Evolutionary conservation across 495 filamentous ascomycete species (phyloP).

Genomic region (Friedmanniomyces endolithicus): DNA sequence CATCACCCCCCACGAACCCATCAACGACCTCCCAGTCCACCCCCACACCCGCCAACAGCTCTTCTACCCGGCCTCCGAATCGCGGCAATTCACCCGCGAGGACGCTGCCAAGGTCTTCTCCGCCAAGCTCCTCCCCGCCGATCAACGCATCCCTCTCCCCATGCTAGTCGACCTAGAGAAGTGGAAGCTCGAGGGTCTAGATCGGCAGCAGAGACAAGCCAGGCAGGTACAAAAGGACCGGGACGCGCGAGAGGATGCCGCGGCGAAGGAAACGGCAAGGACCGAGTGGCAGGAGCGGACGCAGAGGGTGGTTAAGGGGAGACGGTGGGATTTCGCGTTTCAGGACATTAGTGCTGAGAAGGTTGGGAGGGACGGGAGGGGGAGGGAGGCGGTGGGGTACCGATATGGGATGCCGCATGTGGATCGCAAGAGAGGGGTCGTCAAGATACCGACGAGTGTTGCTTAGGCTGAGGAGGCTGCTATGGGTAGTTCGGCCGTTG

Average conservation of each 20-base stretch:
- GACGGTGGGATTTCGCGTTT: constrained; percentile 74
- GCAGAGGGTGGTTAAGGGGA: constrained; percentile 36
- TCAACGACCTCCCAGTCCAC: constrained; percentile 85
- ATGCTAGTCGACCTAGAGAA: constrained; percentile 58
- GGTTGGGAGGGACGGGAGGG: constrained; percentile 41
- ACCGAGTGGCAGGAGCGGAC: constrained; percentile 33
- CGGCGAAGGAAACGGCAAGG: constrained; percentile 29
- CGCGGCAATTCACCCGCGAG: constrained; percentile 71
- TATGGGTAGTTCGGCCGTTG: no score
- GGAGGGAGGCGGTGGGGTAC: constrained; percentile 36
- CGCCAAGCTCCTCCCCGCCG: constrained; percentile 61
- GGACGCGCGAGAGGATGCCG: constrained; percentile 25
- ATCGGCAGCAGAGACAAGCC: constrained; percentile 32
- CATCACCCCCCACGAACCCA: constrained; percentile 59
- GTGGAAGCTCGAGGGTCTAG: constrained; percentile 35
- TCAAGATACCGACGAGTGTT: constrained; percentile 60
- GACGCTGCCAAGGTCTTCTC: constrained; percentile 82
- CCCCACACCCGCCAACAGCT: constrained; percentile 66
- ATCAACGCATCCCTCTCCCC: constrained; percentile 78
- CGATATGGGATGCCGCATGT: constrained; percentile 58
- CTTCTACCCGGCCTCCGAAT: constrained; percentile 84
- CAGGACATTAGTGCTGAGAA: constrained; percentile 49
- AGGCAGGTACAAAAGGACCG: constrained; percentile 24
- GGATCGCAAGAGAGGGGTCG: constrained; percentile 58
- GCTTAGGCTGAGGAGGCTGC: no score